These are phyloP conservation scores for Pouteria campechiana DNA, from an alignment of 179 eudicot species.

Conservation along the genomic window DNA sequence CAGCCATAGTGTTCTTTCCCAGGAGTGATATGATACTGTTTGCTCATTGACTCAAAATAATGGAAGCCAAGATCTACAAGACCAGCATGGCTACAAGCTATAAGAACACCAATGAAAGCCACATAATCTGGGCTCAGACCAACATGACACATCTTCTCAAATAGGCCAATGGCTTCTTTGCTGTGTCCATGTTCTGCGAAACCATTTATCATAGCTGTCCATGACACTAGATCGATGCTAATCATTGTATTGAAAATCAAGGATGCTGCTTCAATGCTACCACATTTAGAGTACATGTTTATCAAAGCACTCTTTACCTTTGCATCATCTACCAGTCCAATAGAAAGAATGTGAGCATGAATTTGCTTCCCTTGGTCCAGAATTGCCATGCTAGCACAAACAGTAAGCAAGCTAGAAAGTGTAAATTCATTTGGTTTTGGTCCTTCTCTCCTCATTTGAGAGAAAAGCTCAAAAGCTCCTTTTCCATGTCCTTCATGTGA, in stretches of 20 bases:
- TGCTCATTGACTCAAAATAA: slow-evolving; percentile 47
- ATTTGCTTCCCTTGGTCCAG: slow-evolving; percentile 83
- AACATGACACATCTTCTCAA: slow-evolving; percentile 35
- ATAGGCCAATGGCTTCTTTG: slow-evolving; percentile 57
- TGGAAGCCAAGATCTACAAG: slow-evolving; percentile 59
- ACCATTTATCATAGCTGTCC: slow-evolving; percentile 95
- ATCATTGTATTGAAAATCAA: slow-evolving; percentile 22
- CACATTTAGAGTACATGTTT: slow-evolving; percentile 88
- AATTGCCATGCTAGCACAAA: slow-evolving; percentile 62
- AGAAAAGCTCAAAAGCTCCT: slow-evolving; percentile 53
- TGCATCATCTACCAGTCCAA: slow-evolving; percentile 52
- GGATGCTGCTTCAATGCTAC: slow-evolving; percentile 60
- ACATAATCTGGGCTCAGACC: slow-evolving; percentile 71
- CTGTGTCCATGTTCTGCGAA: slow-evolving; percentile 83
- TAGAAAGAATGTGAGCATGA: slow-evolving; percentile 53
- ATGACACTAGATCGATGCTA: slow-evolving; percentile 54
- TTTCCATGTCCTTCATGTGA: slow-evolving; percentile 66
- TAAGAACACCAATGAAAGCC: slow-evolving; percentile 79
- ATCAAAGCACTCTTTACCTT: slow-evolving; percentile 62
- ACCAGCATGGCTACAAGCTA: slow-evolving; percentile 90
- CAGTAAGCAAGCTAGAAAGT: slow-evolving; percentile 61
- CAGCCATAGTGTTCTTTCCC: slow-evolving; percentile 82
- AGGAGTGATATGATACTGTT: slow-evolving; percentile 37
- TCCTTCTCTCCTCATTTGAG: slow-evolving; percentile 72
- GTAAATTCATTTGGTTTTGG: slow-evolving; percentile 75